Conservation (phyloP, 192 early-diverging fungal species). For the Backusella mclennaniae region DNA sequence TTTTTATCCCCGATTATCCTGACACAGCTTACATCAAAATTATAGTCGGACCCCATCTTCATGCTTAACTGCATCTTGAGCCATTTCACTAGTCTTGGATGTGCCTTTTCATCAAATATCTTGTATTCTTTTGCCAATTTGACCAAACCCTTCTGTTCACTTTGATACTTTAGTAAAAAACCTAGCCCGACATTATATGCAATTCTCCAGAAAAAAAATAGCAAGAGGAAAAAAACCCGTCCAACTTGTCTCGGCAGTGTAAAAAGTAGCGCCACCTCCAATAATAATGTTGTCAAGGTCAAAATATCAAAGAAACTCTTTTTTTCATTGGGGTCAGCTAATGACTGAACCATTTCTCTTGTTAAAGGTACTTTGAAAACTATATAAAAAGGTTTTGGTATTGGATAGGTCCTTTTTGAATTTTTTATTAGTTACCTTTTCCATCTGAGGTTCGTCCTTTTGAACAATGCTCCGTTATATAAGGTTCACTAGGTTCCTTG, state of each 20-base stretch:
- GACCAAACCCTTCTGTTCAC: slow-evolving; percentile 68
- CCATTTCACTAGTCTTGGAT: slow-evolving; percentile 50
- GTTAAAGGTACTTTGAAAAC: slow-evolving; percentile 70
- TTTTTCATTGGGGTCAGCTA: slow-evolving; percentile 63
- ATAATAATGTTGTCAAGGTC: slow-evolving; percentile 58
- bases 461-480: background rate
- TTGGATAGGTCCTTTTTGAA: background rate
- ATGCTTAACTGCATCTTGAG: slow-evolving; percentile 63
- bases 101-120: slow-evolving; percentile 58
- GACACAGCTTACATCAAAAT: slow-evolving; percentile 58
- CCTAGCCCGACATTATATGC: slow-evolving; percentile 87
- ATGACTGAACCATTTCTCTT: slow-evolving; percentile 68
- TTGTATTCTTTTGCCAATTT: slow-evolving; percentile 62
- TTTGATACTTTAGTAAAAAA: slow-evolving; percentile 76
- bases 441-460: slow-evolving; percentile 40
- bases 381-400: slow-evolving; percentile 21
- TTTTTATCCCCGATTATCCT: too few relatives aligned
- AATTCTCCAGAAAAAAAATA: slow-evolving; percentile 86
- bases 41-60: slow-evolving; percentile 77
- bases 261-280: slow-evolving; percentile 64
- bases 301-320: slow-evolving; percentile 76
- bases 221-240: slow-evolving; percentile 58
- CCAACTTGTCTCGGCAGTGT: slow-evolving; percentile 48
- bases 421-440: slow-evolving; percentile 25
- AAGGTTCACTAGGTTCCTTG: background rate